Evolutionary conservation across 2,329 filamentous ascomycete genomes (phyloP), one percentile per base, ranked within the genome.

Genomic region (Colletotrichum simmondsii): DNA sequence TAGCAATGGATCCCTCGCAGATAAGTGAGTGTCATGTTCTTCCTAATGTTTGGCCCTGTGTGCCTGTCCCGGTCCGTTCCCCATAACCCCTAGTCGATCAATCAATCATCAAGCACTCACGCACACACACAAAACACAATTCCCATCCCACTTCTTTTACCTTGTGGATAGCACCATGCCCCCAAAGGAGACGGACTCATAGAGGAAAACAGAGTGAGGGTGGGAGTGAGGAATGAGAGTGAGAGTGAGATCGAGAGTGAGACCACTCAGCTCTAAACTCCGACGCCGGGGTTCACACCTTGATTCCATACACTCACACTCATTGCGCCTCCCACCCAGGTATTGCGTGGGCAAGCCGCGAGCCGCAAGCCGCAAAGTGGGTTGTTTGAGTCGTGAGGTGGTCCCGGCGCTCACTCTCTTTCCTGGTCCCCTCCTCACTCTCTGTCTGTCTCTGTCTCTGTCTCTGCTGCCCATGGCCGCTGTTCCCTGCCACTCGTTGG

Each of bases 21-120:
- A 80, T 68, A 80, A 80, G 83, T 85, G 74, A 80, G 82, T 80
- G 60, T 64, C 71, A 62, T 49, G 54, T 69, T 57, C 66, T 19
- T 35, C 35, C 16, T 52, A 8, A 30, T 52, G 35, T 59, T 61
- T 49, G 49, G 56, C 14, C 65, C 24, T 57, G 63, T 67, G 11
- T 54, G 54, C 28, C 53, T 53, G 61, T 53, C 26, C 19, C 42
- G 42, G 54, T 67, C 63, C 19, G 22, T 26, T 37, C 26, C 32
- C 26, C 24, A 24, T 53, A 14, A 46, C 42, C 57, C 52, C 65
- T 35, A 69, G 59, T 54, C 70, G 62, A 52, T 69, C 53, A 32
- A 57, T 56, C 68, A 66, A 52, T 66, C 24, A 37, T 59, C 57
- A 26, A 66, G 58, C 54, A 59, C 53, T 37, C 42, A 59, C 58